Conservation (phyloP, 345 rosid genomes). For the Pistacia vera region DNA sequence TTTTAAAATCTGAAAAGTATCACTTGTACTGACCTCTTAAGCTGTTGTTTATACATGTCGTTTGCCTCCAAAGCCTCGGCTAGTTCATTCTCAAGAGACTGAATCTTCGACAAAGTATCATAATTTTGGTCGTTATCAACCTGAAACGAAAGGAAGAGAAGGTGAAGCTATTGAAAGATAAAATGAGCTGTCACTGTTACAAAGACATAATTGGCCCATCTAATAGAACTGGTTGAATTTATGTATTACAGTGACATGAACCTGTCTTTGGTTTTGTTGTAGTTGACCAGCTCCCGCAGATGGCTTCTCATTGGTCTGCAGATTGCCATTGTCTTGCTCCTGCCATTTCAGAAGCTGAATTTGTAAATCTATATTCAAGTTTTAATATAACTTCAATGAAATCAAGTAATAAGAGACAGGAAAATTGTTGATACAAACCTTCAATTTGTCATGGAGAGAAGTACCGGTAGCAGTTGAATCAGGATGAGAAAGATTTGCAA, state of each 20-base stretch:
- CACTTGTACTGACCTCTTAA: slow-evolving; percentile 42
- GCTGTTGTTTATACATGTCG: slow-evolving; percentile 54
- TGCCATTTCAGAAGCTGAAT: slow-evolving; percentile 20
- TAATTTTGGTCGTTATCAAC: slow-evolving; percentile 18
- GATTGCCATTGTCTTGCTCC: slow-evolving; percentile 21
- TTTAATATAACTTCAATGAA: not conserved
- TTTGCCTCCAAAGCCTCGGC: slow-evolving; percentile 63
- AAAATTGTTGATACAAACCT: slow-evolving; percentile 28
- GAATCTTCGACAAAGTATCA: slow-evolving; percentile 44
- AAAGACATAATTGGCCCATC: slow-evolving; percentile 8
- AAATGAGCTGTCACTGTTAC: not conserved
- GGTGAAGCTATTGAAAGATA: not conserved
- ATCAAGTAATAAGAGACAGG: slow-evolving; percentile 7
- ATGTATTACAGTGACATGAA: not conserved
- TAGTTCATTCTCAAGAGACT: slow-evolving; percentile 49
- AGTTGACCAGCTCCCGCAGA: slow-evolving; percentile 6
- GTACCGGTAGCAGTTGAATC: slow-evolving; percentile 12
- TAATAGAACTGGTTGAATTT: not conserved
- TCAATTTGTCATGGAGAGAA: slow-evolving; percentile 20
- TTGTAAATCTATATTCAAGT: not conserved
- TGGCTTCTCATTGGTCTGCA: slow-evolving; percentile 11
- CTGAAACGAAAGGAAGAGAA: slow-evolving; percentile 26
- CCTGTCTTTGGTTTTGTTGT: slow-evolving; percentile 10
- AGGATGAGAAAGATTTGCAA: slow-evolving; percentile 18
- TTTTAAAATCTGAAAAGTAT: not conserved